These are phyloP conservation scores for Cytospora paraplurivora DNA, from an alignment of 2,329 filamentous ascomycete species.

Conservation along the genomic window DNA sequence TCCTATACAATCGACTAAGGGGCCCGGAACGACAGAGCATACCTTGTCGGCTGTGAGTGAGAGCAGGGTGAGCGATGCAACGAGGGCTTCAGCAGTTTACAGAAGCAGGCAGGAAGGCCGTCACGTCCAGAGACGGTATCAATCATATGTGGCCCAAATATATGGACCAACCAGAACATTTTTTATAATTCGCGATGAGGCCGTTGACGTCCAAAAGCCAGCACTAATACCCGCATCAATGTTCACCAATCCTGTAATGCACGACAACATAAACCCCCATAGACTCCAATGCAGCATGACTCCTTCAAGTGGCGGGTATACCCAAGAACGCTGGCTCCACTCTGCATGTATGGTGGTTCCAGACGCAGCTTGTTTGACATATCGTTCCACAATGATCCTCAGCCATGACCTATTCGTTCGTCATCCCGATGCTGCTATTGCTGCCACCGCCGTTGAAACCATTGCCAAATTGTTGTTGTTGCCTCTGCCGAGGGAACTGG, in stretches of 20 bases:
- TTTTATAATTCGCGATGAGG: neutral
- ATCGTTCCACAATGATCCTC: neutral
- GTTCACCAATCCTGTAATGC: constrained; percentile 10
- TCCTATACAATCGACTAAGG: constrained; percentile 17
- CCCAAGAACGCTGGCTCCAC: neutral
- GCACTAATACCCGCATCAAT: neutral
- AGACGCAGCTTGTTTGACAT: neutral
- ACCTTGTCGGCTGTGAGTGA: neutral
- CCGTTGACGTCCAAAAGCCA: neutral
- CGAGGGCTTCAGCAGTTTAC: neutral
- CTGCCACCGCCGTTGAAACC: constrained; percentile 9
- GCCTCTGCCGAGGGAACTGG: constrained; percentile 21
- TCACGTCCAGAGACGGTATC: neutral
- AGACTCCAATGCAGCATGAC: constrained; percentile 16
- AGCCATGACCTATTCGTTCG: constrained; percentile 10
- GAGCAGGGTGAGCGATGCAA: neutral
- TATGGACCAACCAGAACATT: neutral
- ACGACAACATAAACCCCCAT: constrained; percentile 6
- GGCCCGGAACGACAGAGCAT: neutral
- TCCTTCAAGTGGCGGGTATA: neutral
- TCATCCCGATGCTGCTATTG: constrained; percentile 24
- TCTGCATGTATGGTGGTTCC: neutral
- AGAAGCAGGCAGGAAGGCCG: neutral
- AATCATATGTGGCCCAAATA: neutral
- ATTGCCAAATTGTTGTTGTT: constrained; percentile 17